Evolutionary conservation across 371 early-diverging fungal genomes (phyloP).

Genomic region (Mucor indicus): DNA sequence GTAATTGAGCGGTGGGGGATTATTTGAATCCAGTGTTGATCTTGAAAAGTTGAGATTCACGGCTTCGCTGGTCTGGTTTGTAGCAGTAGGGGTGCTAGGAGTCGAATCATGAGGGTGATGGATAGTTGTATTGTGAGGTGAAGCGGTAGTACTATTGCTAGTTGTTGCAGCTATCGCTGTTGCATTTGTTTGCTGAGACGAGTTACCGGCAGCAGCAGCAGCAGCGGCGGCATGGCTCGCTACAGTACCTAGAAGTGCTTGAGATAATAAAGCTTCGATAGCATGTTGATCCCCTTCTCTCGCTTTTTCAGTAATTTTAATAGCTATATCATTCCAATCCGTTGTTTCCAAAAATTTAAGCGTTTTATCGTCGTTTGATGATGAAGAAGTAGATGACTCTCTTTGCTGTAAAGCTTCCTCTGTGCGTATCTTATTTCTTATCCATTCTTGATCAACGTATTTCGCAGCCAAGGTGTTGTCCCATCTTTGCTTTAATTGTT

Average conservation of each 20-base stretch:
- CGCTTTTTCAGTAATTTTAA: slow-evolving; percentile 45
- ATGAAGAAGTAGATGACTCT: background rate
- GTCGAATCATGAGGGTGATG: background rate
- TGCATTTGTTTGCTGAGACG: slow-evolving; percentile 5
- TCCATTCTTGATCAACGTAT: slow-evolving; percentile 42
- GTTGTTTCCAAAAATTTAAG: slow-evolving; percentile 27
- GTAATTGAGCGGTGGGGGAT: slow-evolving; percentile 26
- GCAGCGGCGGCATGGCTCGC: background rate
- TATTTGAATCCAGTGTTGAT: background rate
- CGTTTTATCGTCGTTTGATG: slow-evolving; percentile 10
- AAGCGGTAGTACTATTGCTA: slow-evolving; percentile 1
- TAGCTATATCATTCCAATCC: slow-evolving; percentile 36
- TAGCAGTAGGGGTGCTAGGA: background rate
- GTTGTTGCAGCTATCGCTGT: slow-evolving; percentile 5
- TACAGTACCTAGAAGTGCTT: slow-evolving; percentile 27
- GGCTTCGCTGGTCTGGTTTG: background rate
- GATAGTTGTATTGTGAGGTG: background rate
- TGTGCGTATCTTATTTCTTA: slow-evolving; percentile 28
- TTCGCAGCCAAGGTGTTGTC: slow-evolving; percentile 42
- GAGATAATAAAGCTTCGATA: slow-evolving; percentile 40
- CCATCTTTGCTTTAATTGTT: slow-evolving; percentile 48
- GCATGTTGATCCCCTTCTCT: slow-evolving; percentile 41
- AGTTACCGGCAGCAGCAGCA: background rate
- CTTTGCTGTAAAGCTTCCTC: slow-evolving; percentile 6
- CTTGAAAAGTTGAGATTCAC: background rate